phyloP scores from a whole-genome alignment of 2,329 filamentous ascomycete species.

The Colletotrichum costaricense region DNA sequence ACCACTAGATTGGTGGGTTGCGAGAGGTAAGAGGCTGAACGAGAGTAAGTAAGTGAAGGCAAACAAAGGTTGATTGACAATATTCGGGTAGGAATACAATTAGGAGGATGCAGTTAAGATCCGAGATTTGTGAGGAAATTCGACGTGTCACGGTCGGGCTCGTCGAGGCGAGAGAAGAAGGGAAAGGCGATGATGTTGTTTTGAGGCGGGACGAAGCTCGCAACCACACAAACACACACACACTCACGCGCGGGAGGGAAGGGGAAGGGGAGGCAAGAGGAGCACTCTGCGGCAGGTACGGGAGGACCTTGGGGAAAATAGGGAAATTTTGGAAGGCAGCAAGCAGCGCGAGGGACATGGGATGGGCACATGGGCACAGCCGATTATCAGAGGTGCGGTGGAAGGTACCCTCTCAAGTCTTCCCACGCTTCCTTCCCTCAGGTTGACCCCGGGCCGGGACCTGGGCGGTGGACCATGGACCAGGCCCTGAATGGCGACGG shows the following conservation, averaged over 20 bases:
- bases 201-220: constrained; percentile 13
- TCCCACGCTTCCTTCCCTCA: neutral
- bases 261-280: constrained; percentile 9
- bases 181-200: constrained; percentile 10
- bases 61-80: neutral
- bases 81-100: constrained; percentile 30
- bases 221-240: constrained; percentile 28
- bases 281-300: constrained; percentile 12
- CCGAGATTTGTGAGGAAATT: constrained; percentile 9
- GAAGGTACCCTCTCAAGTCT: neutral
- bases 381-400: constrained; percentile 20
- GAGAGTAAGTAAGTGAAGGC: constrained; percentile 24
- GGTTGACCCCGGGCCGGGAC: constrained; percentile 14
- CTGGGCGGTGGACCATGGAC: constrained; percentile 19
- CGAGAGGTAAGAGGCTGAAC: constrained; percentile 19
- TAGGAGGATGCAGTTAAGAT: constrained; percentile 25
- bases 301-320: constrained; percentile 29
- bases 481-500: constrained; percentile 21
- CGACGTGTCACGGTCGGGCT: constrained; percentile 20
- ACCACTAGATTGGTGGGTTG: neutral
- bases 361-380: constrained; percentile 32
- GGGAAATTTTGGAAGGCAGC: constrained; percentile 29
- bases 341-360: constrained; percentile 4
- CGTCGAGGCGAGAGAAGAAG: constrained; percentile 22
- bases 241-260: constrained; percentile 21